Evolutionary conservation across 208 protist genomes (phyloP), one percentile per base, ranked within the genome.

Genomic region (Angomonas deanei): DNA sequence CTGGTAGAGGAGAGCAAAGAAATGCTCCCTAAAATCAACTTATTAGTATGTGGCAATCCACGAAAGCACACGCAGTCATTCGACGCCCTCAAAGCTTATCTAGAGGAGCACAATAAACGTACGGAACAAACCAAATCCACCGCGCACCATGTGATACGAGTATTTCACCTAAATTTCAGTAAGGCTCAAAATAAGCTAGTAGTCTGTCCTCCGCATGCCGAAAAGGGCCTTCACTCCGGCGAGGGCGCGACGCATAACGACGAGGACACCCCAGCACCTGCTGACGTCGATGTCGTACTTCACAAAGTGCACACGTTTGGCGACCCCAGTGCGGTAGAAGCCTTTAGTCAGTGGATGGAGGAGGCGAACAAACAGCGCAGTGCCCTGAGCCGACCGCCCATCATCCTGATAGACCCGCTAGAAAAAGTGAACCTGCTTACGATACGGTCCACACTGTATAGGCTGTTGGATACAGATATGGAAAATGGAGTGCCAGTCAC

Each of bases 31-130:
- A 53, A 34, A 27, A 66, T 78, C 62, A 77, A 65, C 4, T 66
- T 94, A 30, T 84, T 76, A 0, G 33, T 89, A 2, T 94, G 84
- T 49, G 82, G 80, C 6, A 88, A 79, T 26, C 70, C 74, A 8
- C 82, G 81, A 34, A 94, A 94, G 64, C 79, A 94, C 56, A 50
- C 64, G 19, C 88, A 92, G 46, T 94, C 84, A 17, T 91, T 92
- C 50, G 79, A 88, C 27, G 74, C 76, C 3, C 70, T 94, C 5
- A 60, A 63, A 10, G 36, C 24, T 4, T 69, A 64, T 19, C 69
- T 74, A 6, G 65, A 72, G 48, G 39, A 49, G 19, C 73, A 81
- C 61, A 85, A 77, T 56, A 55, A 52, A 4, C 28, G 53, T 5
- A 38, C 74, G 38, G 48, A 62, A 31, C 42, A 23, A 3, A 52